Evolutionary conservation across 441 rosid genomes (phyloP).

Genomic region (Flueggea neowawraea): DNA sequence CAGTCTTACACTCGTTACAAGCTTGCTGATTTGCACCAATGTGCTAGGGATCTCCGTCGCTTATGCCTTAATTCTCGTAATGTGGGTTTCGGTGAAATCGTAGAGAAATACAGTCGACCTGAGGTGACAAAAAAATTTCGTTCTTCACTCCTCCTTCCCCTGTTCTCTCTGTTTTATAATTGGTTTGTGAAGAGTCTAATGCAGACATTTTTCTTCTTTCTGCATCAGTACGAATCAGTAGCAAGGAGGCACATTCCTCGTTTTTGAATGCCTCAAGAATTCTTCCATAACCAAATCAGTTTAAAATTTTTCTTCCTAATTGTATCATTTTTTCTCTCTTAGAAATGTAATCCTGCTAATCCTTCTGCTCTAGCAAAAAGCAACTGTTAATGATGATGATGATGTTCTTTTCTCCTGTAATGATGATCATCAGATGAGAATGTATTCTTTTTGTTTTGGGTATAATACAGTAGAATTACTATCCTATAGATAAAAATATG

Average conservation of each 20-base stretch:
- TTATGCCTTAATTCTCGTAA: conserved; percentile 43
- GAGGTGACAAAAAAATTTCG: conserved; percentile 40
- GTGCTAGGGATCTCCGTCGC: conserved; percentile 69
- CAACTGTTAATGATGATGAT: not conserved
- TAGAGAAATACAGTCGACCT: conserved; percentile 87
- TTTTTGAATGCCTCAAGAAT: conserved; percentile 53
- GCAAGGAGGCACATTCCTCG: conserved; percentile 75
- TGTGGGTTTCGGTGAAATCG: conserved; percentile 61
- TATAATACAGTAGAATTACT: too few relatives aligned
- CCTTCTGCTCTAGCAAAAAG: too few relatives aligned
- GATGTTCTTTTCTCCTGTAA: too few relatives aligned
- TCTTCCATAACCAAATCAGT: conserved; percentile 41
- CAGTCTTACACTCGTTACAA: conserved; percentile 81
- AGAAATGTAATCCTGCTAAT: too few relatives aligned
- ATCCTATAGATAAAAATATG: too few relatives aligned
- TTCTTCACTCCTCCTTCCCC: too few relatives aligned
- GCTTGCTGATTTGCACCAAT: conserved; percentile 56
- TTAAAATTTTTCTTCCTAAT: too few relatives aligned
- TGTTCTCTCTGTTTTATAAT: too few relatives aligned
- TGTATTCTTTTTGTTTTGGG: not conserved
- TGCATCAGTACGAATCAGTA: too few relatives aligned
- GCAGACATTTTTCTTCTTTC: too few relatives aligned
- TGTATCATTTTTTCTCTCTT: too few relatives aligned
- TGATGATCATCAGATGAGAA: not conserved
- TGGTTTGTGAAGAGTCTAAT: too few relatives aligned